Base-by-base conservation (phyloP, 2,329 filamentous ascomycete genomes). In the Fusarium pininemorale region DNA sequence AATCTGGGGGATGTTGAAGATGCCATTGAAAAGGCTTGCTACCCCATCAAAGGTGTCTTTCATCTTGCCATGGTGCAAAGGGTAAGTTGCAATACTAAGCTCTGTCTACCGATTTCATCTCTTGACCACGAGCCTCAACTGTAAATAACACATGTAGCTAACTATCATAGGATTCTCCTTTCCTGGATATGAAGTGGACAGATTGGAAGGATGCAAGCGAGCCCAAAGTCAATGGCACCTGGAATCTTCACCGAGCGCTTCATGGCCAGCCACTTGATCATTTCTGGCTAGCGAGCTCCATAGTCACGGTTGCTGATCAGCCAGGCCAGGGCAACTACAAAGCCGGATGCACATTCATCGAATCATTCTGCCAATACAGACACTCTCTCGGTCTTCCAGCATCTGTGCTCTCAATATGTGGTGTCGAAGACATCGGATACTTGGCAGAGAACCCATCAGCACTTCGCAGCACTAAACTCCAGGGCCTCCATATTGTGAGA, bases 191-290 rank as follows among this genome's bases (percentile, higher is more conserved):
- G 78, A 74, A 64, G 35, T 74, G 77, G 30, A 44, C 63, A 5
- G 72, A 77, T 16, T 78, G 81, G 66, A 68, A 74, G 4, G 66
- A 69, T 5, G 78, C 78, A 0, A 55, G 80, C 4, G 63, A 63
- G 9, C 81, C 83, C 22, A 85, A 85, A 67, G 76, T 82, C 0
- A 50, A 74, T 1, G 81, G 82, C 0, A 78, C 77, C 1, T 75
- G 67, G 56, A 79, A 83, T 24, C 72, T 84, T 0, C 80, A 84
- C 37, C 45, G 41, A 9, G 53, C 68, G 1, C 39, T 73, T 1
- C 47, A 55, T 0, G 28, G 14, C 7, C 51, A 70, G 9, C 45
- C 55, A 0, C 59, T 84, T 0, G 82, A 84, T 65, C 83, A 87
- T 74, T 86, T 84, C 66, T 48, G 66, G 30, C 30, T 75, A 7